Evolutionary conservation across 2,329 filamentous ascomycete species (phyloP), one percentile per base, ranked within the genome.

Genomic region (Paracoccidioides brasiliensis): DNA sequence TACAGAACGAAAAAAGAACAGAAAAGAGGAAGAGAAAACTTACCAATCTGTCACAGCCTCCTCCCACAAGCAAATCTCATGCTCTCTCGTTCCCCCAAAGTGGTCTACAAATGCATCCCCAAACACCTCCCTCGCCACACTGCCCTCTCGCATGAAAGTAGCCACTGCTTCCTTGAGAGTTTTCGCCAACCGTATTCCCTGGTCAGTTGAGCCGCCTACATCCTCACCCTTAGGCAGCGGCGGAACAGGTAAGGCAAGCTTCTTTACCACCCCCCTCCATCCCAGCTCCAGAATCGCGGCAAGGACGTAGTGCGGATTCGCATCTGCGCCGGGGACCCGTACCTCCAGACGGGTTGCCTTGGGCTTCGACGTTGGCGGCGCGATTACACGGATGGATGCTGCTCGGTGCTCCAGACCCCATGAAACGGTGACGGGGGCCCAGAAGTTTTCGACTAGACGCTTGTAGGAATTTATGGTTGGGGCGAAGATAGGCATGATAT

Each of bases 381-480:
- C 83, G 62, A 98, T 96, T 38, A 98, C 73, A 15, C 93, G 82
- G 61, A 98, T 86, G 0, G 88, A 94, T 0, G 93, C 91, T 4
- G 90, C 90, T 58, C 93, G 88, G 69, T 98, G 91, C 72, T 97
- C 93, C 4, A 96, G 75, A 0, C 93, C 93, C 93, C 93, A 98
- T 0, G 89, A 95, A 0, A 97, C 93, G 0, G 91, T 96, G 5
- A 98, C 93, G 0, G 93, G 93, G 0, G 93, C 93, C 93, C 93
- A 98, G 73, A 96, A 97, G 74, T 97, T 97, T 76, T 98, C 93
- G 2, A 98, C 93, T 0, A 98, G 80, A 3, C 93, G 85, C 74
- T 98, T 98, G 78, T 98, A 98, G 59, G 88, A 95, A 78, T 98
- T 98, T 66, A 98, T 81, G 0, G 89, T 98, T 0, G 93, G 93